Evolutionary conservation across 352 stramenopile genomes (phyloP).

Genomic region (Pythium plurisporium): DNA sequence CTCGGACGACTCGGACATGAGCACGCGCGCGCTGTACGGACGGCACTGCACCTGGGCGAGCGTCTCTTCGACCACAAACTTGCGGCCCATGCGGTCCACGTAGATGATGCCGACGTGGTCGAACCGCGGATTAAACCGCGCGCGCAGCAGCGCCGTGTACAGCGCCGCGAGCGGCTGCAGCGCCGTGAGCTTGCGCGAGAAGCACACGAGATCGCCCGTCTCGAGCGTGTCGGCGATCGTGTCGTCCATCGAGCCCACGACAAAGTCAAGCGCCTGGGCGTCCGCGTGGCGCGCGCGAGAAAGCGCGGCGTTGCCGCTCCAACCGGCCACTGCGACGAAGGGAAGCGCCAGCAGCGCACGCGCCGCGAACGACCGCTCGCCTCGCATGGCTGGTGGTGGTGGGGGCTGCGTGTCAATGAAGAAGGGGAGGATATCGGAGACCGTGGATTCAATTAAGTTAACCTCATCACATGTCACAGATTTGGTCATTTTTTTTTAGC

Average conservation of each 20-base stretch:
- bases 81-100: conserved; percentile 73
- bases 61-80: conserved; percentile 85
- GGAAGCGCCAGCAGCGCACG: conserved; percentile 55
- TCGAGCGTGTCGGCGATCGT: conserved; percentile 84
- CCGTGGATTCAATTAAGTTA: neutral
- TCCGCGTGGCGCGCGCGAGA: conserved; percentile 39
- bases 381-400: neutral
- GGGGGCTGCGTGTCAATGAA: conserved; percentile 11
- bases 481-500: no score
- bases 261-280: conserved; percentile 38
- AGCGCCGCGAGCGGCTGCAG: conserved; percentile 71
- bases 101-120: conserved; percentile 81
- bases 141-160: conserved; percentile 53
- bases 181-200: conserved; percentile 64
- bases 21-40: conserved; percentile 67
- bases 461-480: no score
- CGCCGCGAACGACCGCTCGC: conserved; percentile 25
- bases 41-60: conserved; percentile 71
- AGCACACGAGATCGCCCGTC: conserved; percentile 79
- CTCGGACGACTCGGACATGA: conserved; percentile 66
- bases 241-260: conserved; percentile 81
- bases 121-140: conserved; percentile 58
- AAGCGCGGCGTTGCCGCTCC: conserved; percentile 65
- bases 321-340: conserved; percentile 46
- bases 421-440: neutral